Conservation (phyloP, 352 stramenopile species). For the Peronospora destructor region DNA sequence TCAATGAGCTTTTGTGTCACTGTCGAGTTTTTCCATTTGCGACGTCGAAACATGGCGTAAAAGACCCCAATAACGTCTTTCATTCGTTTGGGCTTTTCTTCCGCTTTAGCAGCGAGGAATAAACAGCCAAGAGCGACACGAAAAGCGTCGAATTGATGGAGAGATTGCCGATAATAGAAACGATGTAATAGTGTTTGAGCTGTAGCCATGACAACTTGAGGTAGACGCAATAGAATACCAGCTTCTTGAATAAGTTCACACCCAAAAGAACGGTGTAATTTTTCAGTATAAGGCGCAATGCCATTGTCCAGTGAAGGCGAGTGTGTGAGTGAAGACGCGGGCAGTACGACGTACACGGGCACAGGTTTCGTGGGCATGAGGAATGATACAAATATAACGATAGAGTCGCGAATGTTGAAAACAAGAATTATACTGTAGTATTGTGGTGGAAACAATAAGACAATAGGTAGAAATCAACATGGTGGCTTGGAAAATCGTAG, state of each 20-base stretch:
- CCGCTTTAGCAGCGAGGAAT: constrained; percentile 86
- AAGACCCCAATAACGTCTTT: constrained; percentile 85
- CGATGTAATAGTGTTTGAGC: constrained; percentile 87
- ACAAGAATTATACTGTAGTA: not conserved
- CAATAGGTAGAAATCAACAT: constrained; percentile 6
- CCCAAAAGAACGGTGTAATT: constrained; percentile 73
- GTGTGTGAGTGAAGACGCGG: constrained; percentile 26
- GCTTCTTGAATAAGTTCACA: constrained; percentile 89
- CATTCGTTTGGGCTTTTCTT: constrained; percentile 79
- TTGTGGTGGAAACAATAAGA: constrained; percentile 2
- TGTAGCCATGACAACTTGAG: constrained; percentile 87
- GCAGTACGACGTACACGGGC: constrained; percentile 41
- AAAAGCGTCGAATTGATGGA: constrained; percentile 86
- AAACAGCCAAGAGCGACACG: constrained; percentile 83
- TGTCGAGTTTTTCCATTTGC: constrained; percentile 47
- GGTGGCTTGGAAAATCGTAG: constrained; percentile 21
- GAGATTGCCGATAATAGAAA: constrained; percentile 86
- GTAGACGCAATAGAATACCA: constrained; percentile 75
- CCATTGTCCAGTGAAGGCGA: constrained; percentile 55
- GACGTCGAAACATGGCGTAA: constrained; percentile 75
- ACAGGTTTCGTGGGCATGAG: constrained; percentile 19
- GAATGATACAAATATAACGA: constrained; percentile 11
- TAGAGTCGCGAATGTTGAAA: not conserved
- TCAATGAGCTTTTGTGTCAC: constrained; percentile 63
- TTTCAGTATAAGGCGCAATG: constrained; percentile 28